Base-by-base conservation (phyloP, 305 asterid species). In the Andrographis paniculata region DNA sequence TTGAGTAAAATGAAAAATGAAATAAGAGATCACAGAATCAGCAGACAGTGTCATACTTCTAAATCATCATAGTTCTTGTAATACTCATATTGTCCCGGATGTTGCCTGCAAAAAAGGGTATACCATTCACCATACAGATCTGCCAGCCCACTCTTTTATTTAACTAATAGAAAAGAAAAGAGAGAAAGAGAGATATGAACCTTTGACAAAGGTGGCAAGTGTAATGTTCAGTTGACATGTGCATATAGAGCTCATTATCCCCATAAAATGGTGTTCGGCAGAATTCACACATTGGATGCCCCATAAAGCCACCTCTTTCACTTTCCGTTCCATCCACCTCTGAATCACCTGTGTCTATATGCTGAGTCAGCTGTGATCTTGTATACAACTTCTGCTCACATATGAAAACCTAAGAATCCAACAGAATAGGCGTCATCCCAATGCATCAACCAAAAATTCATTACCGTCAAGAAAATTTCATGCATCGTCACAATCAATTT, bases 241-340 rank as follows among this genome's bases (percentile, higher is more conserved):
- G 99, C 4, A 80, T 68, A 70, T 77, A 84, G 37, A 87, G 75
- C 68, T 87, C 97, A 52, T 92, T 87, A 55, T 87, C 95, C 56
- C 95, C 99, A 53, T 87, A 92, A 73, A 81, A 92, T 45, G 95
- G 87, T 21, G 82, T 75, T 56, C 56, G 71, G 62, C 97, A 92
- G 75, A 81, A 92, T 62, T 82, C 88, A 78, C 99, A 87, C 36
- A 59, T 44, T 42, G 97, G 97, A 71, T 87, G 99, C 57, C 99
- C 99, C 61, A 59, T 60, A 60, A 92, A 92, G 62, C 99, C 99
- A 63, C 96, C 96, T 67, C 96, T 75, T 62, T 92, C 97, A 72
- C 93, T 87, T 78, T 87, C 99, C 53, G 78, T 81, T 65, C 99
- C 99, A 74, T 92, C 99, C 60, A 87, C 99, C 75, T 84, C 92